Evolutionary conservation across 1,284 basidiomycete species (phyloP), one percentile per base, ranked within the genome.

Genomic region (Irpex sp.): DNA sequence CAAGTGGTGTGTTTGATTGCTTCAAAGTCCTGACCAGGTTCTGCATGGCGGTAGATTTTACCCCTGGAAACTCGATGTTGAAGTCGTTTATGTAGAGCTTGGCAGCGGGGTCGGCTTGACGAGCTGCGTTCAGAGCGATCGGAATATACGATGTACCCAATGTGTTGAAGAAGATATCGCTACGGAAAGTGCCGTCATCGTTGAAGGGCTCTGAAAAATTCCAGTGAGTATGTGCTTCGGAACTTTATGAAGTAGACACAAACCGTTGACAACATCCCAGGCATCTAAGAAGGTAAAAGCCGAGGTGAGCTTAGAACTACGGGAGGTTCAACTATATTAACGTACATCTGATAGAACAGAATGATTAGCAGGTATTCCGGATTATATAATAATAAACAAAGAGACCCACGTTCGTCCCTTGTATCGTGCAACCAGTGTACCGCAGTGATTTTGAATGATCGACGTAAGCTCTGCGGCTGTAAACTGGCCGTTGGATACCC

Each of bases 11-110:
- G 46, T 77, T 77, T 43, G 76, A 70, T 9, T 74, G 69, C 66
- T 81, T 74, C 56, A 86, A 77, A 6, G 74, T 71, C 63, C 77
- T 75, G 66, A 86, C 79, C 62, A 86, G 80, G 69, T 79, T 80
- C 62, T 79, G 70, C 74, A 85, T 78, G 1, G 79, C 81, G 31
- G 79, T 80, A 13, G 83, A 76, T 69, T 87, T 87, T 26, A 81
- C 75, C 46, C 82, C 81, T 3, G 67, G 61, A 35, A 57, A 61
- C 61, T 68, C 67, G 60, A 66, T 66, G 60, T 68, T 84, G 74
- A 81, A 85, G 68, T 85, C 83, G 67, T 84, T 85, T 70, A 83
- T 80, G 61, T 65, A 68, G 13, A 69, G 65, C 67, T 71, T 68
- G 4, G 78, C 72, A 50, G 63, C 66, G 17, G 78, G 75, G 65